Base-by-base conservation (phyloP, 2,329 filamentous ascomycete genomes). In the Venturia nashicola region DNA sequence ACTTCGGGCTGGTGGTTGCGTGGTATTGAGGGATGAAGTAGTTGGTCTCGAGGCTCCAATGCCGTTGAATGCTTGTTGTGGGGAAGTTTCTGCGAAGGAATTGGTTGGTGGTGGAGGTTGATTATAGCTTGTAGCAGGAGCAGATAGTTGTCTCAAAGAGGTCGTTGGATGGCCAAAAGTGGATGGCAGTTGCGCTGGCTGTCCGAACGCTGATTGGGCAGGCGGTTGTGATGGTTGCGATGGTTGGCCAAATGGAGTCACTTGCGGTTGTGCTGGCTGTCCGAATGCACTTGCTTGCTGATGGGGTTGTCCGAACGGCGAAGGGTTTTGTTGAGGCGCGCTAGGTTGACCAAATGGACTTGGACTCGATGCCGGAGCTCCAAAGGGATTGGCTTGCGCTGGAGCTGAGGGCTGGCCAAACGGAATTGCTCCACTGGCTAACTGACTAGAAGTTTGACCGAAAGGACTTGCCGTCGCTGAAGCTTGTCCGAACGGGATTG, bases 351-450 rank as follows among this genome's bases (percentile, higher is more conserved):
- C 34, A 42, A 63, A 63, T 6, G 51, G 32, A 9, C 18, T 54
- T 54, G 61, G 32, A 20, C 54, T 18, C n/a, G 59, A 18, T 61
- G 61, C 54, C 44, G 64, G 61, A 64, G 66, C 64, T 8, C 65
- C 66, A 63, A 67, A 67, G n/a, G 44, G 23, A 8, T 65, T 44
- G 43, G 36, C 36, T 32, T 46, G 55, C 34, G 32, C 40, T 16
- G 51, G 66, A 54, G 66, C 61, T 46, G 70, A 68, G 16, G 71
- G 70, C 59, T 72, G 71, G 34, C 68, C 69, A 64, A 72, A 71
- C 3, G 69, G 65, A 59, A 65, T 66, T 14, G 20, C 46, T 65
- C 48, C 11, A 61, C 59, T 63, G 43, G 12, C 64, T 34, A 43
- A 46, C 20, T 61, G 64, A 16, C 5, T 36, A 14, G 51, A 57